Percentiles rank a stretch among this genome's conserved stretches.
These are phyloP conservation scores for Pascua sp. DNA, from an alignment of 1,284 basidiomycete species.

Conservation along the genomic window DNA sequence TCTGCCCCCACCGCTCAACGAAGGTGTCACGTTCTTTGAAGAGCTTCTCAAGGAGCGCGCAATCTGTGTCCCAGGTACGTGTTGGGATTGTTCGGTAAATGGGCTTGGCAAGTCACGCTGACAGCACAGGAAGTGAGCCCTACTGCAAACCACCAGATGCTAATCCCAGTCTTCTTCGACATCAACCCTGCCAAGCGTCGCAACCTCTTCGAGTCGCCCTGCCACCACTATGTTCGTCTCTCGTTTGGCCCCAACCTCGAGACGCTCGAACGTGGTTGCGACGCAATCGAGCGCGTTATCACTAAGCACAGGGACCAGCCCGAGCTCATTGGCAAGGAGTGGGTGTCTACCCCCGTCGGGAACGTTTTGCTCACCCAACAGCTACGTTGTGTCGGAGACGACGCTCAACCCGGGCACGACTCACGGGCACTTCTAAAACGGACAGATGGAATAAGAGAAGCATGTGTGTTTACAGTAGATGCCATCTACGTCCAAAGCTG, in stretches of 20 bases:
- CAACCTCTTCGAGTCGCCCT: constrained; percentile 83
- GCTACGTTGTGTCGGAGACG: no score
- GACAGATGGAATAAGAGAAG: no score
- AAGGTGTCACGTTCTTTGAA: constrained; percentile 90
- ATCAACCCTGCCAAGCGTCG: constrained; percentile 70
- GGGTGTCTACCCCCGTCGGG: neutral
- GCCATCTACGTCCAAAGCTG: no score
- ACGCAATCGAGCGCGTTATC: constrained; percentile 77
- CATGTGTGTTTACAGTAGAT: no score
- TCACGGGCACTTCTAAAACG: no score
- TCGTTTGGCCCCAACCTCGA: constrained; percentile 83
- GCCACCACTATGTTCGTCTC: constrained; percentile 80
- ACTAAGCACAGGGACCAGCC: constrained; percentile 29
- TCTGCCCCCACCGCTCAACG: constrained; percentile 75
- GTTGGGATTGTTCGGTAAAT: no score
- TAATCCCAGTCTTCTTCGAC: constrained; percentile 69
- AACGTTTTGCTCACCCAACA: no score
- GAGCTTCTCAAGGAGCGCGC: constrained; percentile 69
- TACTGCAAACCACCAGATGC: no score
- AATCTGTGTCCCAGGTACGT: constrained; percentile 50
- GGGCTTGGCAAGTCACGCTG: no score
- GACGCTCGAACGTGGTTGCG: constrained; percentile 78
- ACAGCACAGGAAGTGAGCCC: no score
- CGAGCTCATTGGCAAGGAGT: constrained; percentile 7
- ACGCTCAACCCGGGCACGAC: no score